Conservation (phyloP, 2,329 filamentous ascomycete genomes). For the Scopulariopsis brevicaulis region DNA sequence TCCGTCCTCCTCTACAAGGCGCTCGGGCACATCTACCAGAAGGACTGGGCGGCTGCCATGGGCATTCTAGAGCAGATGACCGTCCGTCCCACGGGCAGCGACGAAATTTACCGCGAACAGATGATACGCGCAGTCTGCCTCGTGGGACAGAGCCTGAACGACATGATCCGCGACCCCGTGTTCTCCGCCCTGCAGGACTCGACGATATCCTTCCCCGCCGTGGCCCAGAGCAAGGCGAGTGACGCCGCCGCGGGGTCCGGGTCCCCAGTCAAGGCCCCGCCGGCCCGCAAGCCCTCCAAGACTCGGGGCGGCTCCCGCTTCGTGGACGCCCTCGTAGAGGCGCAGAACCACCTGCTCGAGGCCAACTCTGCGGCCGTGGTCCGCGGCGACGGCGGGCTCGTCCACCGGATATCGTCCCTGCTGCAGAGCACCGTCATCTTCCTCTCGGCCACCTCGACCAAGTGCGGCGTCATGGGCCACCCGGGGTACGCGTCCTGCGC, state of each 20-base stretch:
- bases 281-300: conserved; percentile 17
- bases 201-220: conserved; percentile 73
- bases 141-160: conserved; percentile 55
- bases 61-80: conserved; percentile 39
- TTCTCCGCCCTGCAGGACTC: conserved; percentile 89
- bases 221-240: conserved; percentile 27
- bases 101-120: conserved; percentile 33
- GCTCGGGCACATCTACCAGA: conserved; percentile 31
- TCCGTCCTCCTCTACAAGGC: conserved; percentile 29
- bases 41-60: conserved; percentile 48
- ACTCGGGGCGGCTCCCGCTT: conserved; percentile 28
- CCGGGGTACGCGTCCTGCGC: conserved; percentile 50
- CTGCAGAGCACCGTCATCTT: conserved; percentile 56
- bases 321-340: conserved; percentile 48
- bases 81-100: conserved; percentile 26
- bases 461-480: conserved; percentile 32
- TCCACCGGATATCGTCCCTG: conserved; percentile 52
- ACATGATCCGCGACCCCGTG: conserved; percentile 69
- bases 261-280: conserved; percentile 23
- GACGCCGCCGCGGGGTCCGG: conserved; percentile 26
- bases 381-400: conserved; percentile 42
- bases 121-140: conserved; percentile 57
- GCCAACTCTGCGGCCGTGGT: conserved; percentile 47
- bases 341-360: conserved; percentile 53
- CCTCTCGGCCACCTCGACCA: conserved; percentile 48